These are phyloP conservation scores for Tricholoma sp. DNA, from an alignment of 768 basidiomycete genomes.

Conservation along the genomic window DNA sequence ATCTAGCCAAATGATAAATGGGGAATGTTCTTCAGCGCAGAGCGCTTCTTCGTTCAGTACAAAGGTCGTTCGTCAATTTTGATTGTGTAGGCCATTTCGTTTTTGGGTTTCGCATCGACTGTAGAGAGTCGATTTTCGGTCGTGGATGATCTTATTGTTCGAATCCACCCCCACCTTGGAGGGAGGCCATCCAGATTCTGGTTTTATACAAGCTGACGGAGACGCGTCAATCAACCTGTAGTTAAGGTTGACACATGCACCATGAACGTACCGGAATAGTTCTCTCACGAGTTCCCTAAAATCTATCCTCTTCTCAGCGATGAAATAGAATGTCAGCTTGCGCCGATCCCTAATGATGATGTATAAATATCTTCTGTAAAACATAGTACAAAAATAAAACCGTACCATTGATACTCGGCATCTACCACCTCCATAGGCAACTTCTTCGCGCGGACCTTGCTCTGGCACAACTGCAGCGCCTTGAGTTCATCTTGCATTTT, in stretches of 20 bases:
- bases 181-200: slow-evolving; percentile 91
- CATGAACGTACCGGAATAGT: slow-evolving; percentile 67
- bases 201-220: slow-evolving; percentile 81
- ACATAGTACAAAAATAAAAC: slow-evolving; percentile 5
- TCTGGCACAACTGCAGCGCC: slow-evolving; percentile 87
- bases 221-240: not conserved
- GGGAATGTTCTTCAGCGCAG: slow-evolving; percentile 1
- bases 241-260: not conserved
- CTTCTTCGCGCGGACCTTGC: slow-evolving; percentile 89
- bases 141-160: slow-evolving; percentile 25
- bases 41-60: not conserved
- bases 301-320: slow-evolving; percentile 93
- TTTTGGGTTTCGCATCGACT: slow-evolving; percentile 8
- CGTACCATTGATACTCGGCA: slow-evolving; percentile 97
- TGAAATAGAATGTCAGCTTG: slow-evolving; percentile 97
- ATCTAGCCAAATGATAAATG: slow-evolving; percentile 1
- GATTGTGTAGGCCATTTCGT: not conserved
- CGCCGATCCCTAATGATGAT: slow-evolving; percentile 76
- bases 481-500: slow-evolving; percentile 92
- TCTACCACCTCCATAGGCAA: slow-evolving; percentile 98
- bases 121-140: not conserved
- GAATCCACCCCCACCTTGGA: slow-evolving; percentile 45
- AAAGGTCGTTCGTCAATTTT: not conserved
- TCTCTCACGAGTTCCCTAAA: slow-evolving; percentile 96
- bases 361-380: not conserved